Conservation (phyloP, 768 basidiomycete species). For the Auricularia heimuer region DNA sequence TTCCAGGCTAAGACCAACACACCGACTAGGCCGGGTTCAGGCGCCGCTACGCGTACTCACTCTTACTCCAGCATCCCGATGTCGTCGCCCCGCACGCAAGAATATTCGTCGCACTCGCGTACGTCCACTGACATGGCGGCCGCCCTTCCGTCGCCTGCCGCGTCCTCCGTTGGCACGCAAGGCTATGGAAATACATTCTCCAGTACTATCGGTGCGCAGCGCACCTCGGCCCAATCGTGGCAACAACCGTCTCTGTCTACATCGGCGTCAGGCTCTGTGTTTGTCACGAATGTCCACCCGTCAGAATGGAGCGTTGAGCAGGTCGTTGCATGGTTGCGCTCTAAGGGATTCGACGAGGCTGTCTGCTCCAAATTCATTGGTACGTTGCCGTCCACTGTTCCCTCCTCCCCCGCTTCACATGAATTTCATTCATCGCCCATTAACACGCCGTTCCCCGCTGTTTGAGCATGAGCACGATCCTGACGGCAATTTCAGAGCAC, state of each 20-base stretch:
- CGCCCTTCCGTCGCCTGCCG: constrained; percentile 5
- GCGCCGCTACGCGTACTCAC: not conserved
- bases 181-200: not conserved
- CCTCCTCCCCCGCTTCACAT: not conserved
- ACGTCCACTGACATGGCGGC: constrained; percentile 1
- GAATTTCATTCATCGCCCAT: constrained; percentile 3
- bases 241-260: not conserved
- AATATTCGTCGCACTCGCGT: not conserved
- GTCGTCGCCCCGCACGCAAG: not conserved
- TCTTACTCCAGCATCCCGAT: not conserved
- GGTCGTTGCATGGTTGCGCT: constrained; percentile 79
- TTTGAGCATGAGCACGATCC: not conserved
- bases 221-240: not conserved
- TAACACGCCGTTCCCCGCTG: too few relatives aligned
- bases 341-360: constrained; percentile 74
- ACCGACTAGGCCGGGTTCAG: not conserved
- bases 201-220: not conserved
- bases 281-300: constrained; percentile 27
- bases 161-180: constrained; percentile 6
- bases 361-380: constrained; percentile 83
- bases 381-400: constrained; percentile 26
- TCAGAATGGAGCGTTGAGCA: constrained; percentile 81
- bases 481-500: constrained; percentile 54
- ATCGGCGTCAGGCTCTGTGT: constrained; percentile 6
- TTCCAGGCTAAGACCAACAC: not conserved